A percentile compares a stretch with the other conserved stretches of the same genome.
Conservation (phyloP, 2,329 filamentous ascomycete genomes). For the Chaetomiaceae sp. region DNA sequence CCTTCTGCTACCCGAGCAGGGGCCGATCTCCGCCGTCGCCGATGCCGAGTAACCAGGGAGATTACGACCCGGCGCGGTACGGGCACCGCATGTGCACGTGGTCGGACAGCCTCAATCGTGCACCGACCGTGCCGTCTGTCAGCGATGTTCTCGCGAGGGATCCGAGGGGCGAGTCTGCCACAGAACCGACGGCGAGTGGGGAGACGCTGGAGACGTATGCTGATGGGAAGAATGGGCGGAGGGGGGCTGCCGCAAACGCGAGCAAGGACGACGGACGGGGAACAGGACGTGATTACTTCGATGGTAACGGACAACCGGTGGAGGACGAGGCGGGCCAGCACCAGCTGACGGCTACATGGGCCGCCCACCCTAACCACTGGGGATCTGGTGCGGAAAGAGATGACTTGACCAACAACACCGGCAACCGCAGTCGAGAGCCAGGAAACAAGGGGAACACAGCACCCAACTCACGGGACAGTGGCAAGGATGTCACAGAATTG, state of each 20-base stretch:
- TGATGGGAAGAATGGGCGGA: neutral
- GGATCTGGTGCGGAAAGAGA: neutral
- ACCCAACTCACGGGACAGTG: constrained; percentile 17
- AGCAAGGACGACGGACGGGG: neutral
- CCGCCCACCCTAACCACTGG: neutral
- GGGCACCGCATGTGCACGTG: constrained; percentile 18
- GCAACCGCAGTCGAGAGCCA: neutral
- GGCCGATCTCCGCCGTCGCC: constrained; percentile 53
- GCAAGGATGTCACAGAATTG: constrained; percentile 21
- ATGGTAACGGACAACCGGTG: neutral
- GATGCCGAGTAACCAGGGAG: constrained; percentile 41
- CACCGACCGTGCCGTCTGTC: constrained; percentile 14
- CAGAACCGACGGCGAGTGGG: neutral
- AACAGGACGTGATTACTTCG: neutral
- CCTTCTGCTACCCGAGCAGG: constrained; percentile 43
- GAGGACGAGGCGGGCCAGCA: no score
- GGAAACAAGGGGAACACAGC: neutral
- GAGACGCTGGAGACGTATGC: constrained; percentile 7
- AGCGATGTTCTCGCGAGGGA: constrained; percentile 11
- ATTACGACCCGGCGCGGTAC: constrained; percentile 31
- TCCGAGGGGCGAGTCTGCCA: neutral
- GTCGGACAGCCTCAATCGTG: constrained; percentile 17
- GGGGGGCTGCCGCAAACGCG: neutral
- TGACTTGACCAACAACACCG: neutral
- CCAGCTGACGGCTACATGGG: neutral